Evolutionary conservation across 2,329 filamentous ascomycete species (phyloP).

Genomic region (Aspergillus clavatus): DNA sequence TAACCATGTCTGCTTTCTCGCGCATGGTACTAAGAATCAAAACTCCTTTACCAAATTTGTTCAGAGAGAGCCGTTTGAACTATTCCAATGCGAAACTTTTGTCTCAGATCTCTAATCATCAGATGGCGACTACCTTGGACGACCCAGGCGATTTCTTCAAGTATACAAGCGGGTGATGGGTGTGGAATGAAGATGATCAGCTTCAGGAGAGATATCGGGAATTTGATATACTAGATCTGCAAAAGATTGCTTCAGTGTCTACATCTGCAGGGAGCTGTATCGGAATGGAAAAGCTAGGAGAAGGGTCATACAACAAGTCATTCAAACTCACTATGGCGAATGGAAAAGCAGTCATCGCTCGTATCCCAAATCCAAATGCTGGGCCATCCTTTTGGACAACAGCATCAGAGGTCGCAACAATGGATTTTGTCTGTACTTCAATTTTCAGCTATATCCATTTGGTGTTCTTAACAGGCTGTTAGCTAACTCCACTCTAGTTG

Average conservation of each 20-base stretch:
- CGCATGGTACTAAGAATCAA: too few species aligned
- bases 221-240: slow-evolving; percentile 4
- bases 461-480: not conserved
- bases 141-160: not conserved
- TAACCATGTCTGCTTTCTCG: too few species aligned
- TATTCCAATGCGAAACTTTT: too few species aligned
- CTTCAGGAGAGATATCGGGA: not conserved
- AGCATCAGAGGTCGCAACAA: slow-evolving; percentile 6
- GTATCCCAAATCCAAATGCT: slow-evolving; percentile 17
- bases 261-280: slow-evolving; percentile 6
- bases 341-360: slow-evolving; percentile 12
- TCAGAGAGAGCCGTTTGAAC: too few species aligned
- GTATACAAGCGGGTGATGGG: not conserved
- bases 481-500: slow-evolving; percentile 7
- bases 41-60: too few species aligned
- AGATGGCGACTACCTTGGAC: slow-evolving; percentile 1
- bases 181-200: not conserved
- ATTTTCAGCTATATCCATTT: not conserved
- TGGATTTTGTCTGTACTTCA: slow-evolving; percentile 15
- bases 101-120: too few species aligned
- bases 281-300: slow-evolving; percentile 8
- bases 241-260: slow-evolving; percentile 10
- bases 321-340: slow-evolving; percentile 18
- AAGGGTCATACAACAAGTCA: slow-evolving; percentile 12
- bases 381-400: slow-evolving; percentile 16